Evolutionary conservation across 73 alveolate species (phyloP).

Genomic region (Effrenium voratum): DNA sequence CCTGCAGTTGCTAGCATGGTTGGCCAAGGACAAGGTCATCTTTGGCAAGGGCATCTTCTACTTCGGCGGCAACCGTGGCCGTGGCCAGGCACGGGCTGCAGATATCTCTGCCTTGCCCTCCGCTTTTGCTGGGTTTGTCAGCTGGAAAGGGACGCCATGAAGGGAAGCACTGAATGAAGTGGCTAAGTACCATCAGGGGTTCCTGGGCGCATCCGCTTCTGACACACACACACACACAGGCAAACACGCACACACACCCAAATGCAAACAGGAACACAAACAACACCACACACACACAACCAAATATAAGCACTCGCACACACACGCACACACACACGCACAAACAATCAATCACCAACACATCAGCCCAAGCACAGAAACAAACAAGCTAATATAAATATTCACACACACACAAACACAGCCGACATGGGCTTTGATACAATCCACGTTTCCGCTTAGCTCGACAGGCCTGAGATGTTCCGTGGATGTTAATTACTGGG

Average conservation of each 20-base stretch:
- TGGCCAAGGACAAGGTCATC: slow-evolving; percentile 50
- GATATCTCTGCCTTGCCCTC: too few species aligned
- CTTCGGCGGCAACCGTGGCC: slow-evolving; percentile 94
- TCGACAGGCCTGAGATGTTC: too few species aligned
- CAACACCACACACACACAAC: background rate
- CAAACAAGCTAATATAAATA: background rate
- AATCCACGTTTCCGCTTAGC: too few species aligned
- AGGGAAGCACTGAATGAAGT: too few species aligned
- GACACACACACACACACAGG: background rate
- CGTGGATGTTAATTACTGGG: too few species aligned
- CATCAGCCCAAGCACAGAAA: background rate
- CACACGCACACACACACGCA: background rate
- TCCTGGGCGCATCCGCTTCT: too few species aligned
- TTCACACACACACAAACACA: background rate
- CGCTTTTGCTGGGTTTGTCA: too few species aligned
- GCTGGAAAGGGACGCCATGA: too few species aligned
- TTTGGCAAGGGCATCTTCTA: slow-evolving; percentile 91
- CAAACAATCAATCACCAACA: background rate
- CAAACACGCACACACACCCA: background rate
- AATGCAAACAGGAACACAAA: background rate
- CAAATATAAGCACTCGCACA: background rate
- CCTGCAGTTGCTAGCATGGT: too few species aligned
- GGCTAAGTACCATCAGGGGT: too few species aligned
- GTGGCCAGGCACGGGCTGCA: slow-evolving; percentile 67
- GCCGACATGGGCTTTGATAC: too few species aligned